Conservation (phyloP, 805 yeast genomes). For the Ogataea wickerhamii region DNA sequence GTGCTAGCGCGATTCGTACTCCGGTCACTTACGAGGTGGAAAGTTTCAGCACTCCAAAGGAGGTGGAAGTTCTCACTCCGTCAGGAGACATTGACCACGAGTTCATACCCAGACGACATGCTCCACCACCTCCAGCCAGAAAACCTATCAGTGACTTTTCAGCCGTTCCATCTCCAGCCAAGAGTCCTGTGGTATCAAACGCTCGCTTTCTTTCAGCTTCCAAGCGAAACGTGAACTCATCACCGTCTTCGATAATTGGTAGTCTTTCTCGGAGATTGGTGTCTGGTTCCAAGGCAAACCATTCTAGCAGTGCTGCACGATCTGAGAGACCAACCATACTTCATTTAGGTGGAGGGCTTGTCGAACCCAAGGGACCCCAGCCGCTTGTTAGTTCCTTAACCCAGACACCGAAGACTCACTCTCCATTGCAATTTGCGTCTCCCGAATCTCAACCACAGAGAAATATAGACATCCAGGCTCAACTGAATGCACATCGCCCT, state of each 20-base stretch:
- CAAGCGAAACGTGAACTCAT: slow-evolving; percentile 8
- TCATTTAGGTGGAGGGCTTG: slow-evolving; percentile 15
- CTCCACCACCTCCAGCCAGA: slow-evolving; percentile 34
- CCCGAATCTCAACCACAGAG: background rate
- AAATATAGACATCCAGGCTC: background rate
- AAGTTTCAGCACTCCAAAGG: slow-evolving; percentile 1
- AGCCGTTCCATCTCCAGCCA: slow-evolving; percentile 4
- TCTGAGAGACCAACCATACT: slow-evolving; percentile 13
- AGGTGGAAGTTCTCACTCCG: background rate
- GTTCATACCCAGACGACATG: slow-evolving; percentile 34
- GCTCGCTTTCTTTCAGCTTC: slow-evolving; percentile 11
- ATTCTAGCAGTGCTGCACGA: background rate
- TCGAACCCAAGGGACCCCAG: background rate
- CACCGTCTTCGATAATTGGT: slow-evolving; percentile 29
- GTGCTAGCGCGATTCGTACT: slow-evolving; percentile 4
- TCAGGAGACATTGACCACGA: slow-evolving; percentile 20
- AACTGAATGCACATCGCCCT: slow-evolving; percentile 1
- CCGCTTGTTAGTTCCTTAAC: too few species aligned
- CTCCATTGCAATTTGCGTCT: background rate
- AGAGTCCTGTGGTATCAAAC: slow-evolving; percentile 11
- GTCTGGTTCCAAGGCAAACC: slow-evolving; percentile 6
- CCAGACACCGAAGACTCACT: background rate
- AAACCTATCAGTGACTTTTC: slow-evolving; percentile 3
- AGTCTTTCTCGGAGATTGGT: slow-evolving; percentile 28
- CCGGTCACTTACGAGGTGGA: slow-evolving; percentile 12